Evolutionary conservation across 2,329 filamentous ascomycete species (phyloP).

Genomic region (Ophiostoma fasciatum): DNA sequence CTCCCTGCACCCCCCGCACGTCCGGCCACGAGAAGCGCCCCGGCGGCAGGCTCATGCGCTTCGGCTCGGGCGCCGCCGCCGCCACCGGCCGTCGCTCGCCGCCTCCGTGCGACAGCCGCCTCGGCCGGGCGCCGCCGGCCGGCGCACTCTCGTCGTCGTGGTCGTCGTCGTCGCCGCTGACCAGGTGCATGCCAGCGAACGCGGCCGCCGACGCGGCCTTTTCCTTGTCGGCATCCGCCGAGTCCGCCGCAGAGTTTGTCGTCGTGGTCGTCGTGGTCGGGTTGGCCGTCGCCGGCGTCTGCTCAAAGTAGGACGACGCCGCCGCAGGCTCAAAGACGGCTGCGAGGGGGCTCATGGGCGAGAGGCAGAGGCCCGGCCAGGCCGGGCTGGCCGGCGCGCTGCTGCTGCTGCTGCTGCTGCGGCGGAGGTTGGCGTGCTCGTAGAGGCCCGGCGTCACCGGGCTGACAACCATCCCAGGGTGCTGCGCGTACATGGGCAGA

Average conservation of each 20-base stretch:
- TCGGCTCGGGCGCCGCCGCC: constrained; percentile 3
- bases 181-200: too few species aligned
- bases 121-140: neutral
- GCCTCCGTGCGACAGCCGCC: constrained; percentile 3
- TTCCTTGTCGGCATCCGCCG: neutral
- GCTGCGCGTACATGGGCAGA: neutral
- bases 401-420: neutral
- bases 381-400: neutral
- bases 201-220: too few species aligned
- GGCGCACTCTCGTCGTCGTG: neutral
- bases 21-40: constrained; percentile 16
- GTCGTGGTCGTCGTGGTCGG: neutral
- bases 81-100: too few species aligned
- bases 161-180: neutral
- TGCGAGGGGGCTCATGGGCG: constrained; percentile 8
- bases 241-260: too few species aligned
- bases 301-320: neutral
- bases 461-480: neutral
- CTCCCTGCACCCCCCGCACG: neutral
- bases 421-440: neutral
- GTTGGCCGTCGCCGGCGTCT: neutral
- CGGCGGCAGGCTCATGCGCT: constrained; percentile 21
- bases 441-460: neutral
- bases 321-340: constrained; percentile 21
- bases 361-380: neutral